phyloP scores from a whole-genome alignment of 139 green algal species.

The Micractinium conductrix region DNA sequence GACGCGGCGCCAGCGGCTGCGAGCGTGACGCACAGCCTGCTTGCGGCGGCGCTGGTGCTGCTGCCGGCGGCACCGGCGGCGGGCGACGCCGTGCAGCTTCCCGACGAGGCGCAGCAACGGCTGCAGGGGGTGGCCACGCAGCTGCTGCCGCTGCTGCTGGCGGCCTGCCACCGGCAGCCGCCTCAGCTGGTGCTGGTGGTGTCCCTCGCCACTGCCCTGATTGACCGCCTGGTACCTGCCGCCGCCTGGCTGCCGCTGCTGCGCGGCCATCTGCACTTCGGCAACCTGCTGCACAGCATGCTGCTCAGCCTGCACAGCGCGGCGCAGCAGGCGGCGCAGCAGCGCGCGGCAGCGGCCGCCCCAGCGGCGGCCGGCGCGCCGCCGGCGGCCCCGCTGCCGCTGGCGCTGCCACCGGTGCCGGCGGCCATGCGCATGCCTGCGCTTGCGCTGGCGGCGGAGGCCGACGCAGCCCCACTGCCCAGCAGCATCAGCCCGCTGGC shows the following conservation, averaged over 20 bases:
- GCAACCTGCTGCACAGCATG: constrained; percentile 27
- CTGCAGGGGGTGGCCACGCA: constrained; percentile 8
- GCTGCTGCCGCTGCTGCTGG: constrained; percentile 28
- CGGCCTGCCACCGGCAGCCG: constrained; percentile 26
- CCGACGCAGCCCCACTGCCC: not conserved
- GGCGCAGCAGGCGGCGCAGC: constrained; percentile 4
- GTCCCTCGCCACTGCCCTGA: constrained; percentile 9
- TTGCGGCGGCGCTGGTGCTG: constrained; percentile 31
- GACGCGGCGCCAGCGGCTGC: not conserved
- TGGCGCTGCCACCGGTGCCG: not conserved
- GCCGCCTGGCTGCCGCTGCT: constrained; percentile 34
- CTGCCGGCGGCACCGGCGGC: constrained; percentile 19
- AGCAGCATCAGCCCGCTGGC: constrained; percentile 12
- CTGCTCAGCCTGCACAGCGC: constrained; percentile 14
- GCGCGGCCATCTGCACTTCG: constrained; percentile 23
- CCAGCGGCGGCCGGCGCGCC: not conserved
- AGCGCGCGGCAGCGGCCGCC: not conserved
- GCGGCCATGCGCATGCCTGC: not conserved
- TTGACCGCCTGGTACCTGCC: constrained; percentile 18
- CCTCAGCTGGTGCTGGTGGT: constrained; percentile 19
- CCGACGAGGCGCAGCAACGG: not conserved
- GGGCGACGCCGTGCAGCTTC: not conserved
- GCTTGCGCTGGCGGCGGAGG: not conserved
- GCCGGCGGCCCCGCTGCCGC: not conserved
- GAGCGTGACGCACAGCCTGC: constrained; percentile 19